Conservation (phyloP, 2,329 filamentous ascomycete species). For the Xylaria sp. region DNA sequence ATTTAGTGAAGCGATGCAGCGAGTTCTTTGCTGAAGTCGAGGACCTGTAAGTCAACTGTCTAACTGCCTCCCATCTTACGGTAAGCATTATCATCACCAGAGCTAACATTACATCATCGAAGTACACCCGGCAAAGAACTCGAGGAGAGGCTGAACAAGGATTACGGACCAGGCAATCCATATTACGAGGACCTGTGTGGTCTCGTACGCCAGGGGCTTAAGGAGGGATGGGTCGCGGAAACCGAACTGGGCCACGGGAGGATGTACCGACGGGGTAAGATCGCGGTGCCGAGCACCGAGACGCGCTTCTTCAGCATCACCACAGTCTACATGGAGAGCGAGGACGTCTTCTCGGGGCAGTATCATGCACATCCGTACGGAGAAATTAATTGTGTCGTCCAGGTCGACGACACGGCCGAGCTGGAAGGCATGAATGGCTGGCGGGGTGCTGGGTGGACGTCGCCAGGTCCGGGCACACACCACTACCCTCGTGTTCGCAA, state of each 20-base stretch:
- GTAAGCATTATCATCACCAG: neutral
- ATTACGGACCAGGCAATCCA: slow-evolving; percentile 56
- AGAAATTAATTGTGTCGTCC: slow-evolving; percentile 65
- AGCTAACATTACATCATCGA: slow-evolving; percentile 18
- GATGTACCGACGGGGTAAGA: slow-evolving; percentile 59
- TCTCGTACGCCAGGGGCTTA: slow-evolving; percentile 53
- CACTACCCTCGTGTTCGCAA: slow-evolving; percentile 64
- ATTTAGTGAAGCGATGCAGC: slow-evolving; percentile 45
- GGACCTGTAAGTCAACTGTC: slow-evolving; percentile 44
- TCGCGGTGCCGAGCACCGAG: slow-evolving; percentile 56
- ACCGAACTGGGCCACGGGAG: slow-evolving; percentile 54
- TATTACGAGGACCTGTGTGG: slow-evolving; percentile 56
- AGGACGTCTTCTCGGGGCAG: slow-evolving; percentile 61
- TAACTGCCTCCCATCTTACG: neutral
- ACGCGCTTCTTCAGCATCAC: slow-evolving; percentile 66
- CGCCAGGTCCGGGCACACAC: slow-evolving; percentile 64
- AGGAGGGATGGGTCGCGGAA: slow-evolving; percentile 58
- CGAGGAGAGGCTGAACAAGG: slow-evolving; percentile 54
- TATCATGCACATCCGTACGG: slow-evolving; percentile 65
- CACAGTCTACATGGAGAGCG: slow-evolving; percentile 65
- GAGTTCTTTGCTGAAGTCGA: slow-evolving; percentile 49
- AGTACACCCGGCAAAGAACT: slow-evolving; percentile 58
- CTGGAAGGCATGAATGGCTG: slow-evolving; percentile 66
- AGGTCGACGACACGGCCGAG: slow-evolving; percentile 60
- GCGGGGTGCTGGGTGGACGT: slow-evolving; percentile 67